Conservation (phyloP, 108 stramenopile species). For the Fragilaria crotonensis region DNA sequence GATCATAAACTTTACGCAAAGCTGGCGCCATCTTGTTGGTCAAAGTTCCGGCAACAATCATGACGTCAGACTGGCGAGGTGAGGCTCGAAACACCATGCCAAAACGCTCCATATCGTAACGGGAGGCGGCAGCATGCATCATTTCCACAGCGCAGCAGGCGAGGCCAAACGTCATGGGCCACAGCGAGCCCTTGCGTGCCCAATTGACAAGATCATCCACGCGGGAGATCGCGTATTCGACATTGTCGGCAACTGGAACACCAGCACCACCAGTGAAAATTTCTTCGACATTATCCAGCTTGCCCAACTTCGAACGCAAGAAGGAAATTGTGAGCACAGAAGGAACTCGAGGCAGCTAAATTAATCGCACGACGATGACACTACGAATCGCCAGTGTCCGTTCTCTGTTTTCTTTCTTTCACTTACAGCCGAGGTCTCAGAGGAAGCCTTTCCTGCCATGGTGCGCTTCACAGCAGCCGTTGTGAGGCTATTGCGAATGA, state of each 20-base stretch:
- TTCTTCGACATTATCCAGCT: conserved; percentile 71
- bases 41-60: conserved; percentile 99
- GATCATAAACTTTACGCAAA: conserved; percentile 98
- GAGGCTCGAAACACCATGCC: conserved; percentile 96
- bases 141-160: conserved; percentile 99
- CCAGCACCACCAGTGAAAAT: conserved; percentile 52
- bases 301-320: conserved; percentile 39
- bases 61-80: conserved; percentile 95
- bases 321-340: neutral
- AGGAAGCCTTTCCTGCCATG: conserved; percentile 61
- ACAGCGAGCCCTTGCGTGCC: conserved; percentile 98
- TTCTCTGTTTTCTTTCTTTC: neutral
- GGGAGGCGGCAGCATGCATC: conserved; percentile 98
- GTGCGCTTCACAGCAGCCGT: no score
- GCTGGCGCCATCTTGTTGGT: conserved; percentile 99
- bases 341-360: neutral
- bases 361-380: neutral
- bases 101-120: conserved; percentile 99
- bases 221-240: conserved; percentile 97
- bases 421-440: conserved; percentile 75
- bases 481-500: no score
- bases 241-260: conserved; percentile 78
- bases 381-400: neutral
- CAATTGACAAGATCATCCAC: conserved; percentile 99
- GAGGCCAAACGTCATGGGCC: conserved; percentile 99